Base-by-base conservation (phyloP, 2,329 filamentous ascomycete genomes). In the Calonectria naviculata region DNA sequence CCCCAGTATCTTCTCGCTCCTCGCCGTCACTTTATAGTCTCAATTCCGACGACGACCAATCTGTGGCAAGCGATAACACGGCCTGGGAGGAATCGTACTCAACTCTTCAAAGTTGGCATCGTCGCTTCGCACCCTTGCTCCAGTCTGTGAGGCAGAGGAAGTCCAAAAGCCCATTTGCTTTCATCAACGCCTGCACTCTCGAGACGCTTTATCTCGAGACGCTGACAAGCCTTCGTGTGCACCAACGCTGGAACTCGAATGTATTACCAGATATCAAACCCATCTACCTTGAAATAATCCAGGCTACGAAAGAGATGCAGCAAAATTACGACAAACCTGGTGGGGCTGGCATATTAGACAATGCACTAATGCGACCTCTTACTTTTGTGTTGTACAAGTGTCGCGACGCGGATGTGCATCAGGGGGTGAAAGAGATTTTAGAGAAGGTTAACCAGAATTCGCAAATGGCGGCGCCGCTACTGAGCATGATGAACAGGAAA, bases 341-440 rank as follows among this genome's bases (percentile, higher is more conserved):
- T 15, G 49, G 61, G 2, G 41, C 61, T 5, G 17, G 46, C 5
- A 41, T 66, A 12, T 42, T 78, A 26, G 74, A 78, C 29, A 78
- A 75, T 13, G 70, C 74, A 4, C 67, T 77, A 0, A 67, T 77
- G 34, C 73, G 76, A 8, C 73, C 75, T 3, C 41, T 78, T 6
- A 65, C 70, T 4, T 72, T 78, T 34, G 71, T 78, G 7, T 21
- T 76, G 5, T 74, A 61, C 67, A 76, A 75, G 24, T 78, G 74
- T n/a, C 73, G 60, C 1, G 73, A 78, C 17, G 29, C 26, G 0
- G 42, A 64, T 24, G 61, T 78, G 15, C 68, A 74, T 5, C 61
- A 68, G 10, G 65, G 38, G 2, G 61, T 78, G 0, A 70, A 54
- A 19, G 65, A 70, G 17, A 54, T 77, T 13, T 26, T 77, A 31